These are phyloP conservation scores for Flaveria brownii DNA, from an alignment of 129 eudicot species.

Conservation along the genomic window DNA sequence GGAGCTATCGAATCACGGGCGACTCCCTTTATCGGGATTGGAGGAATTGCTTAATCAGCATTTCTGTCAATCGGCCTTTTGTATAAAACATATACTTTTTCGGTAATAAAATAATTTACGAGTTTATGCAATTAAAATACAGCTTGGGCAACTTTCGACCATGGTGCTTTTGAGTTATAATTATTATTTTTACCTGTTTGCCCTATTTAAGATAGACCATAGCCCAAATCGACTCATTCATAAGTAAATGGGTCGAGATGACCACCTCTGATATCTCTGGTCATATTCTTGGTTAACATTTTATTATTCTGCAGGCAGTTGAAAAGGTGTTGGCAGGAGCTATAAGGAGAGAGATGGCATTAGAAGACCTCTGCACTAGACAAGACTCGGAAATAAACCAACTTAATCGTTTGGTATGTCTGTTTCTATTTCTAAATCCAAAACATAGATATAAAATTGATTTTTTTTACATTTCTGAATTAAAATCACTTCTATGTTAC, in stretches of 20 bases:
- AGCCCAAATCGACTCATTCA: neutral
- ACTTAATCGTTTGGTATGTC: conserved; percentile 83
- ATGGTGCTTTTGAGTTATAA: neutral
- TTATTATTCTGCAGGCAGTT: conserved; percentile 63
- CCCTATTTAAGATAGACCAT: neutral
- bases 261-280: neutral
- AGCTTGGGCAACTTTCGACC: neutral
- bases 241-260: neutral
- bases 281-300: neutral
- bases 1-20: too few relatives aligned
- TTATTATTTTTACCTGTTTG: neutral
- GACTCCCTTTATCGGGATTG: too few relatives aligned
- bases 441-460: neutral
- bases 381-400: conserved; percentile 77
- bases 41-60: too few relatives aligned
- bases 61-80: neutral
- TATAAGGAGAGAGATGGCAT: conserved; percentile 96
- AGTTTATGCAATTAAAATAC: neutral
- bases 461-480: neutral
- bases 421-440: conserved; percentile 4
- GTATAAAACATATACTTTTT: neutral
- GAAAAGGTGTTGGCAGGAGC: conserved; percentile 99
- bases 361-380: conserved; percentile 78
- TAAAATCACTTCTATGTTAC: conserved; percentile 18
- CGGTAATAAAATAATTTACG: neutral